Evolutionary conservation across 495 filamentous ascomycete genomes (phyloP).

Genomic region (Penicillium bialowiezense): DNA sequence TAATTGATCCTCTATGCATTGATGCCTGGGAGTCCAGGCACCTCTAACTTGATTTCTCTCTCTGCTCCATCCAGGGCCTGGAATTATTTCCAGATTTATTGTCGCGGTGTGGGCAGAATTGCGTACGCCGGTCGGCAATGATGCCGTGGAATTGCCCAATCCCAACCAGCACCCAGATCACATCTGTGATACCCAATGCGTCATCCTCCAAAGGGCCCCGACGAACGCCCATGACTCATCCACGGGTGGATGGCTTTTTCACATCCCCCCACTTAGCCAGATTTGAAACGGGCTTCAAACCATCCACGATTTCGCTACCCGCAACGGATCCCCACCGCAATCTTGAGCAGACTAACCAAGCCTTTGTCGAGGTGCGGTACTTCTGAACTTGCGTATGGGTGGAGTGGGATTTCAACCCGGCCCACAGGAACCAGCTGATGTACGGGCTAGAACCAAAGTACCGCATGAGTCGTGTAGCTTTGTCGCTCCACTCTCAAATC

Average conservation of each 20-base stretch:
- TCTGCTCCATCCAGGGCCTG: too few species aligned
- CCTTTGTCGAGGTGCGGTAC: background rate
- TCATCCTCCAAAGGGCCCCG: background rate
- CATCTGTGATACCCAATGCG: background rate
- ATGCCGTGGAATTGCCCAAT: background rate
- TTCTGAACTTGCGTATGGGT: background rate
- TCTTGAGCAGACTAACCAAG: background rate
- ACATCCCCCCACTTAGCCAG: background rate
- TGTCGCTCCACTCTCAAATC: background rate
- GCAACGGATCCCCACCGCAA: background rate
- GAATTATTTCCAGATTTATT: too few species aligned
- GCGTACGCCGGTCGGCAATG: too few species aligned
- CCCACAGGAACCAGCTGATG: background rate
- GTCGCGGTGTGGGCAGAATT: too few species aligned
- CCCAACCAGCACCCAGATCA: background rate
- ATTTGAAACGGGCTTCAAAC: background rate
- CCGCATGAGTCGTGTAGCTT: background rate
- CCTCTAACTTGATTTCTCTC: too few species aligned
- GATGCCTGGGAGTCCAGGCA: too few species aligned
- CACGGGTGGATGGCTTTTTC: background rate
- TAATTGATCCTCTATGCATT: background rate
- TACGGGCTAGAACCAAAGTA: background rate
- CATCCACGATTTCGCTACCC: background rate
- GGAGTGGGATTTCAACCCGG: background rate
- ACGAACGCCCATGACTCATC: background rate